Evolutionary conservation across 1,139 yeast genomes (phyloP), one percentile per base, ranked within the genome.

Genomic region (Hyphopichia khmerensis): DNA sequence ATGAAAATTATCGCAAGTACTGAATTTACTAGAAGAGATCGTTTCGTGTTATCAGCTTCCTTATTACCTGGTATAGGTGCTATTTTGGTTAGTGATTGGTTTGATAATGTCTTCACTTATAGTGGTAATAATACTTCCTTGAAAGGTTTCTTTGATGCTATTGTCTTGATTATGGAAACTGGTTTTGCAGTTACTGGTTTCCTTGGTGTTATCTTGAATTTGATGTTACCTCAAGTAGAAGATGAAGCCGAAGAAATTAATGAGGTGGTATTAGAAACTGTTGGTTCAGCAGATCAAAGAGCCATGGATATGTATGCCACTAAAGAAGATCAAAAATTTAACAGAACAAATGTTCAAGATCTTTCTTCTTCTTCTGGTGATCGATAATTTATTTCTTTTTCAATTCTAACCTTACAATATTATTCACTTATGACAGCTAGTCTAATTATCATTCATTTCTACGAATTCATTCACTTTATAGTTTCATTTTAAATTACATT

Each of bases 101-200:
- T 89, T 60, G 64, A 71, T 42, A 58, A 72, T 50, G 83, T 89
- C 21, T 89, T 90, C 70, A 85, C 95, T 29, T 89, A 90, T 65
- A 46, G 57, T 9, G 96, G 96, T 35, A 59, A 51, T 53, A 88
- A 89, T 71, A 64, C 59, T 31, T 72, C 84, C 2, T 72, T 87
- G 44, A 53, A 60, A 42, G 96, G 96, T 16, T 85, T 90, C 67
- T 69, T 80, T 49, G 80, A 87, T 59, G 96, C 96, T 44, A 84
- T 90, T 49, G 75, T 78, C 38, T 77, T 90, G 49, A 89, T 90
- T 40, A 80, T 87, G 86, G 93, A 87, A 62, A 86, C 96, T 18
- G 91, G 95, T 33, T 89, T 85, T 59, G 95, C 96, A 29, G 70
- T 89, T 41, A 78, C 93, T 26, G 96, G 96, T 15, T 73, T 90